These are phyloP conservation scores for Pichia membranifaciens DNA, from an alignment of 805 yeast species.

Conservation along the genomic window DNA sequence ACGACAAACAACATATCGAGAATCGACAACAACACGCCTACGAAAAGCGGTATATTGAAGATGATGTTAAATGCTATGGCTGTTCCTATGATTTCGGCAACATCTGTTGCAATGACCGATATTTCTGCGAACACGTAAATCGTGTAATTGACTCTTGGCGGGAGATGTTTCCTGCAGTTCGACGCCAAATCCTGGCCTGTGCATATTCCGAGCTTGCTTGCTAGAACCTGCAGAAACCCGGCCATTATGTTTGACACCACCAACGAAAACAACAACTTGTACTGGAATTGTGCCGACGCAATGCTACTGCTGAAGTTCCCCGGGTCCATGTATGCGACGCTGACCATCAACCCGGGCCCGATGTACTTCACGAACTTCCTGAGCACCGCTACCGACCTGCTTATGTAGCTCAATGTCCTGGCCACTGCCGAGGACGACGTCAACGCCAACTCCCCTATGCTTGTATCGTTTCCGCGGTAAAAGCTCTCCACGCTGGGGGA, in stretches of 20 bases:
- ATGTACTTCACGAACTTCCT: constrained; percentile 42
- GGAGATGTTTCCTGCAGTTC: constrained; percentile 72
- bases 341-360: constrained; percentile 96
- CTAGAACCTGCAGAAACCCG: constrained; percentile 74
- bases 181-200: constrained; percentile 91
- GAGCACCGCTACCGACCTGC: constrained; percentile 5
- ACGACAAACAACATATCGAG: constrained; percentile 81
- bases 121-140: constrained; percentile 78
- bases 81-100: constrained; percentile 97
- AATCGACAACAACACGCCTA: constrained; percentile 81
- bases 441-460: too few relatives aligned
- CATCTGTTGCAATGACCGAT: constrained; percentile 91
- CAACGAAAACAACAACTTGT: constrained; percentile 71
- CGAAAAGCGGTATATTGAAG: constrained; percentile 68
- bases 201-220: constrained; percentile 86
- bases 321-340: constrained; percentile 96
- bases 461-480: too few relatives aligned
- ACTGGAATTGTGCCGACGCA: constrained; percentile 70
- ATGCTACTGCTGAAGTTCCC: constrained; percentile 96
- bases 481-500: too few relatives aligned
- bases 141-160: constrained; percentile 50
- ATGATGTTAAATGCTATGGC: constrained; percentile 87
- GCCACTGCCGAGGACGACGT: neutral
- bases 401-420: neutral
- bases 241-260: constrained; percentile 81